These are phyloP conservation scores for Ziziphus jujuba DNA, from an alignment of 306 rosid genomes.

Conservation along the genomic window DNA sequence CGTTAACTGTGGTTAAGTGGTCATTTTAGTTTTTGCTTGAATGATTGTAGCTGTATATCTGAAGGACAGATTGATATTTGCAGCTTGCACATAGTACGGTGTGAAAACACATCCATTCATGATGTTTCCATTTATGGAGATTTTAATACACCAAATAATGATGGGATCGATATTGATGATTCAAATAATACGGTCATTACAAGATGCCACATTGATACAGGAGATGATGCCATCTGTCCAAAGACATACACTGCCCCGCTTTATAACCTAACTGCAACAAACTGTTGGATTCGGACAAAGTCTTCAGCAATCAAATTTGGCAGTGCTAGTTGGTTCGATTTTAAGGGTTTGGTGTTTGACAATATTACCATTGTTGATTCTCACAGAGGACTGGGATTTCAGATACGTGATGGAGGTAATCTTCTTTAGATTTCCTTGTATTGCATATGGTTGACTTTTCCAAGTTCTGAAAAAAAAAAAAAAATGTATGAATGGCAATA, in stretches of 20 bases:
- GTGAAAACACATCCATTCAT: conserved; percentile 46
- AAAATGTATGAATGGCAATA: background rate
- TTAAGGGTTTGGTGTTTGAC: conserved; percentile 65
- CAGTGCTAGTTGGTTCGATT: conserved; percentile 82
- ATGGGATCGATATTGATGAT: conserved; percentile 93
- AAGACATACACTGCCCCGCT: conserved; percentile 73
- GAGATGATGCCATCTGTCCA: conserved; percentile 95
- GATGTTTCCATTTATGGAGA: conserved; percentile 80
- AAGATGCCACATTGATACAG: conserved; percentile 80
- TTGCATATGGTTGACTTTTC: background rate
- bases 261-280: conserved; percentile 60
- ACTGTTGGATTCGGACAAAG: conserved; percentile 84
- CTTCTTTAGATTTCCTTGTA: background rate
- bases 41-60: background rate
- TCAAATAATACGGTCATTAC: conserved; percentile 76
- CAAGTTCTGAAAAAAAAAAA: background rate
- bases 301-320: conserved; percentile 93
- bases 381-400: conserved; percentile 84
- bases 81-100: conserved; percentile 83
- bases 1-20: background rate
- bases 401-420: conserved; percentile 95
- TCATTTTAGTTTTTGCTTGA: background rate
- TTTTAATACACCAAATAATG: conserved; percentile 86
- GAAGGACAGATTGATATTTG: conserved; percentile 23
- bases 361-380: conserved; percentile 86